phyloP scores from a whole-genome alignment of 768 basidiomycete genomes.

The Tylopilus balloui region DNA sequence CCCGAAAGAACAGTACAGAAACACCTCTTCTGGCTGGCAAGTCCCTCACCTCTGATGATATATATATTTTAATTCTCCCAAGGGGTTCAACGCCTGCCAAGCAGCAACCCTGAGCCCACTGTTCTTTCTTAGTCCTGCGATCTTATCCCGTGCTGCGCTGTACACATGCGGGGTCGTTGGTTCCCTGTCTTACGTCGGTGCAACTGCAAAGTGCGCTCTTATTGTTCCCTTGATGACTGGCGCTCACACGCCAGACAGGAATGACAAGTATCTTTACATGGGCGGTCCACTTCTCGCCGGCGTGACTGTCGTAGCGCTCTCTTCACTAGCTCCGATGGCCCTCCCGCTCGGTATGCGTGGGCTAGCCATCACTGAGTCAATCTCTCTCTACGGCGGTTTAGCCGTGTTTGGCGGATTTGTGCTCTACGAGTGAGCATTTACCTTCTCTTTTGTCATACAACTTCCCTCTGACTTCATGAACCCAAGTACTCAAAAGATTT shows the following conservation, averaged over 20 bases:
- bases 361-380: slow-evolving; percentile 69
- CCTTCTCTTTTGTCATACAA: background rate
- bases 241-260: slow-evolving; percentile 33
- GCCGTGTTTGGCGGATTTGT: slow-evolving; percentile 86
- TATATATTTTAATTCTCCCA: slow-evolving; percentile 1
- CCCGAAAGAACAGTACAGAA: slow-evolving; percentile 75
- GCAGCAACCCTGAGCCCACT: slow-evolving; percentile 82
- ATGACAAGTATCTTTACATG: slow-evolving; percentile 80
- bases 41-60: slow-evolving; percentile 19
- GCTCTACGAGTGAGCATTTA: slow-evolving; percentile 68
- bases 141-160: slow-evolving; percentile 80
- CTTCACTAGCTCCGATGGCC: slow-evolving; percentile 84
- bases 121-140: slow-evolving; percentile 84
- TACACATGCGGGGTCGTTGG: slow-evolving; percentile 89
- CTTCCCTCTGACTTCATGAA: slow-evolving; percentile 1
- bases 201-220: slow-evolving; percentile 65
- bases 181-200: slow-evolving; percentile 80
- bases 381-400: slow-evolving; percentile 83
- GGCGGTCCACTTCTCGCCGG: slow-evolving; percentile 88
- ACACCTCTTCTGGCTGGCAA: slow-evolving; percentile 75
- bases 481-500: slow-evolving; percentile 72
- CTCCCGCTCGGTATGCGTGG: slow-evolving; percentile 79
- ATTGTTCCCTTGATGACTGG: background rate
- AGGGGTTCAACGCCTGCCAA: slow-evolving; percentile 86
- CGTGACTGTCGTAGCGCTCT: slow-evolving; percentile 81